Evolutionary conservation across 2,329 filamentous ascomycete genomes (phyloP).

Genomic region (Arthrobotrys entomopaga): DNA sequence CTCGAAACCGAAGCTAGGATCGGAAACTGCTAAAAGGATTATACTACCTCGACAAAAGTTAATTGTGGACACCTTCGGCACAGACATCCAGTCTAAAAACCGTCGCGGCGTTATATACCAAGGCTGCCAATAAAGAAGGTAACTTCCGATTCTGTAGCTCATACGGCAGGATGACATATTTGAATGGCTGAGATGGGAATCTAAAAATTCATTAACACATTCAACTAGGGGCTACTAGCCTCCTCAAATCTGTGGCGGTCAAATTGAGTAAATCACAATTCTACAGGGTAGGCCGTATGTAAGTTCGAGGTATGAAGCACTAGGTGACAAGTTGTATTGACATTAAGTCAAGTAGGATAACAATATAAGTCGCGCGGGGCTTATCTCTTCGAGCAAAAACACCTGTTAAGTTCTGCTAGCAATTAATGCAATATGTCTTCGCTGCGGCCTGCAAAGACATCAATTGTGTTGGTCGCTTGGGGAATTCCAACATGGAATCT

Average conservation of each 20-base stretch:
- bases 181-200: constrained; percentile 62
- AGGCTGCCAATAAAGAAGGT: not conserved
- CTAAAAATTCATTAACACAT: too few species aligned
- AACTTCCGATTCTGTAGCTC: not conserved
- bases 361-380: too few species aligned
- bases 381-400: too few species aligned
- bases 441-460: not conserved
- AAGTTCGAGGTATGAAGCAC: too few species aligned
- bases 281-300: too few species aligned
- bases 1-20: not conserved
- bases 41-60: not conserved
- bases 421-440: not conserved
- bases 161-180: constrained; percentile 62
- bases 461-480: not conserved
- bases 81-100: not conserved
- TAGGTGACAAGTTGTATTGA: too few species aligned
- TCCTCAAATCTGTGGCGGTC: not conserved
- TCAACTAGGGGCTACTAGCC: not conserved
- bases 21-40: not conserved
- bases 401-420: too few species aligned
- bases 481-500: not conserved
- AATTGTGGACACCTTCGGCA: not conserved
- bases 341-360: too few species aligned
- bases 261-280: too few species aligned
- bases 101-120: not conserved